A percentile compares a stretch with the other conserved stretches of the same genome.
Evolutionary conservation across 2,329 filamentous ascomycete species (phyloP).

Genomic region (Teratosphaeria viscida): DNA sequence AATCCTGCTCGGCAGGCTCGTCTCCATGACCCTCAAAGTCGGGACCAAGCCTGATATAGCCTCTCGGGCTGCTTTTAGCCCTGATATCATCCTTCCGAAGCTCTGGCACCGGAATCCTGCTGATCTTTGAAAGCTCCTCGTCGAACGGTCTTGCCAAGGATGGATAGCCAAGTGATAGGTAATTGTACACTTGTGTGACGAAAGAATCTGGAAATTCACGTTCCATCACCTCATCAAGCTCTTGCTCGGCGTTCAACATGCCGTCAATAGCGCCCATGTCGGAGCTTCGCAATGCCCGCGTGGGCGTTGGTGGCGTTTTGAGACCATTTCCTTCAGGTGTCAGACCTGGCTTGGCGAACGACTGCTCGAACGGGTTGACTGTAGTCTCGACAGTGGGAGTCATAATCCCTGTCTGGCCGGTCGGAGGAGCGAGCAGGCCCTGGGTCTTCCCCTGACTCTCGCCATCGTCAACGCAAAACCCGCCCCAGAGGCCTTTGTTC

Average conservation of each 20-base stretch:
- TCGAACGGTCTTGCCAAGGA: slow-evolving; percentile 75
- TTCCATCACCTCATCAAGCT: slow-evolving; percentile 32
- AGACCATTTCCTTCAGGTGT: slow-evolving; percentile 10
- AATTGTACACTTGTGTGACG: slow-evolving; percentile 94
- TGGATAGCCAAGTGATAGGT: slow-evolving; percentile 85
- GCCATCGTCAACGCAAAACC: slow-evolving; percentile 47
- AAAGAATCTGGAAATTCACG: slow-evolving; percentile 73
- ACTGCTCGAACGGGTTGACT: slow-evolving; percentile 32
- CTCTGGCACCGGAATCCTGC: slow-evolving; percentile 55
- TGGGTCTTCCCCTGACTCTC: slow-evolving; percentile 16
- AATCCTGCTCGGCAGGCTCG: slow-evolving; percentile 37
- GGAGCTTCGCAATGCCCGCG: slow-evolving; percentile 8
- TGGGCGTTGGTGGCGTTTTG: slow-evolving; percentile 16
- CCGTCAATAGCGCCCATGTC: slow-evolving; percentile 26
- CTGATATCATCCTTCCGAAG: slow-evolving; percentile 61
- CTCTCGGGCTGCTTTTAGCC: slow-evolving; percentile 47
- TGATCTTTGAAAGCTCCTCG: slow-evolving; percentile 73
- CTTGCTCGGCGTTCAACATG: slow-evolving; percentile 34
- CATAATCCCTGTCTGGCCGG: slow-evolving; percentile 39
- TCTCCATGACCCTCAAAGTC: slow-evolving; percentile 39
- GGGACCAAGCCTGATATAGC: slow-evolving; percentile 55
- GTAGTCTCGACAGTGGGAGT: slow-evolving; percentile 32
- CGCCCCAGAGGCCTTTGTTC: slow-evolving; percentile 61
- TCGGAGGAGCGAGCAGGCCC: slow-evolving; percentile 27
- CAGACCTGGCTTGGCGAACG: slow-evolving; percentile 16